Conservation (phyloP, 2,329 filamentous ascomycete genomes). For the Exophiala sp. region DNA sequence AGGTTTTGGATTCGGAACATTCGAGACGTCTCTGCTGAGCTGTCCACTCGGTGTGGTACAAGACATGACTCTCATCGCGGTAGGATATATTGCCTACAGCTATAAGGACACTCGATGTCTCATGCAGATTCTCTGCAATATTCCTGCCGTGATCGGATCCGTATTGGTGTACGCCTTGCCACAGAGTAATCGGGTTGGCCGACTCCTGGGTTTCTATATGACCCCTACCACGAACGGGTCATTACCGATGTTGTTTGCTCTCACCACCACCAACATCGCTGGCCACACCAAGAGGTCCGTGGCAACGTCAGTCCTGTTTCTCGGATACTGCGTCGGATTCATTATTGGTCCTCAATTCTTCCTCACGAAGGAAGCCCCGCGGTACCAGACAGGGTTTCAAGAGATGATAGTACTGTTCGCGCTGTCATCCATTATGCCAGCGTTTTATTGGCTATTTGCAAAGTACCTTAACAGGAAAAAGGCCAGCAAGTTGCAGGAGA, state of each 20-base stretch:
- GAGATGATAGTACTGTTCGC: too few relatives aligned
- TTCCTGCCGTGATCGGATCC: neutral
- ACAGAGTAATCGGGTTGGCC: slow-evolving; percentile 13
- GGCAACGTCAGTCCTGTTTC: slow-evolving; percentile 43
- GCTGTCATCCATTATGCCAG: too few relatives aligned
- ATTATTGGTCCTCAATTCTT: slow-evolving; percentile 46
- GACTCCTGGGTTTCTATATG: slow-evolving; percentile 27
- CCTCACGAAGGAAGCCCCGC: slow-evolving; percentile 39
- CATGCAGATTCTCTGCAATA: neutral
- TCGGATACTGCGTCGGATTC: slow-evolving; percentile 43
- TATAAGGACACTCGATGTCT: neutral
- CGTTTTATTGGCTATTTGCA: too few relatives aligned
- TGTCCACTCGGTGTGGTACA: slow-evolving; percentile 58
- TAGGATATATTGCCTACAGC: slow-evolving; percentile 33
- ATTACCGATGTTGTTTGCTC: slow-evolving; percentile 23
- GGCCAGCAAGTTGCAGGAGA: too few relatives aligned
- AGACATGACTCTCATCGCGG: slow-evolving; percentile 50
- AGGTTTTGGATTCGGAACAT: slow-evolving; percentile 46
- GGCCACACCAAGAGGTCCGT: slow-evolving; percentile 50
- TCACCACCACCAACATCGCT: slow-evolving; percentile 37
- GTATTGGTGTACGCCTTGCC: neutral
- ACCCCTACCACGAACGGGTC: slow-evolving; percentile 21
- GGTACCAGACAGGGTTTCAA: slow-evolving; percentile 25
- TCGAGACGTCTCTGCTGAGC: slow-evolving; percentile 50
- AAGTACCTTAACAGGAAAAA: too few relatives aligned